Evolutionary conservation across 129 eudicot genomes (phyloP), one percentile per base, ranked within the genome.

Genomic region (Apium graveolens): DNA sequence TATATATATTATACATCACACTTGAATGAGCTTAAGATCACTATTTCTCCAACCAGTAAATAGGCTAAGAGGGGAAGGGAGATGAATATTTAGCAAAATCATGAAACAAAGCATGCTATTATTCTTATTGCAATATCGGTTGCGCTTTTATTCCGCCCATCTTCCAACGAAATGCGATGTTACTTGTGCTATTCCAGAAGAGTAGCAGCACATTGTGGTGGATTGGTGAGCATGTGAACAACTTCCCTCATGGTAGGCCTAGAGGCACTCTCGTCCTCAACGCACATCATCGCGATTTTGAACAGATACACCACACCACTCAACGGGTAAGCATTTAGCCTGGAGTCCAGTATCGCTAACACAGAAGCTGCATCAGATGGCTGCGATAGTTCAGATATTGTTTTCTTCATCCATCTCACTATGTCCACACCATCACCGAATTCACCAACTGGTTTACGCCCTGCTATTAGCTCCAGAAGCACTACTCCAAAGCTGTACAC

Each of bases 171-270:
- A 27, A 65, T 5, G 39, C 2, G 1, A 14, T 27, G 72, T 66
- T 16, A 14, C 20, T 72, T 21, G 11, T 24, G 32, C 83, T 24
- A 18, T 73, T 73, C 77, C 77, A 82, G 85, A 79, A 75, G 81
- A 35, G 71, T 20, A 17, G 42, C 78, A 20, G 85, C 71, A 4
- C 74, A 29, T 14, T 78, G 81, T 21, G 90, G 95, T 77, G 91
- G 91, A 82, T 89, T 91, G 1, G 96, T 83, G 43, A 95, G 90
- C 96, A 81, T 87, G 45, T 90, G 94, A 32, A 91, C 98, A 10
- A 95, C 97, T 83, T 91, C 98, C 83, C 98, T 87, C 98, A 95
- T 95, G 3, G 92, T 88, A 34, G 98, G 98, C 81, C 98, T 78
- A 2, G 84, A 85, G 17, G 86, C 26, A 46, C 91, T 88, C 81